Evolutionary conservation across 306 rosid genomes (phyloP).

Genomic region (Delonix regia): DNA sequence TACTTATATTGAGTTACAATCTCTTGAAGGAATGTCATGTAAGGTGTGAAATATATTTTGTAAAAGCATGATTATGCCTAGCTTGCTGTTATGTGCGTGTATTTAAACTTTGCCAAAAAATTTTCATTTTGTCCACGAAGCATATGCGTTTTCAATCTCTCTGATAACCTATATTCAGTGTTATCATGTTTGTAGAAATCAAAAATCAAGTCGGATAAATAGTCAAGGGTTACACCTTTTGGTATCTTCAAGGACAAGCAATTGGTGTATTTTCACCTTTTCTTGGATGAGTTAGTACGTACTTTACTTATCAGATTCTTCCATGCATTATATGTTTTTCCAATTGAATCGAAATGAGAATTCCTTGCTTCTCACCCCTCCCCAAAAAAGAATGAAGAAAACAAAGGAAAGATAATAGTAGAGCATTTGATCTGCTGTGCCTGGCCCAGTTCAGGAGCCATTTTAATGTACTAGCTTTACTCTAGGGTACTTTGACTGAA

Average conservation of each 20-base stretch:
- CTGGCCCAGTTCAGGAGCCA: background rate
- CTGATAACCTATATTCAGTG: conserved; percentile 25
- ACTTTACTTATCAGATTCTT: background rate
- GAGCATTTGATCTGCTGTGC: conserved; percentile 10
- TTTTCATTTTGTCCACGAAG: background rate
- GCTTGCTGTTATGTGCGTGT: conserved; percentile 28
- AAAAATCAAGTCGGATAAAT: background rate
- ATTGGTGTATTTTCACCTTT: background rate
- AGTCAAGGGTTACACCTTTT: background rate
- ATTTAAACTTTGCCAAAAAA: conserved; percentile 21
- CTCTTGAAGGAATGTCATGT: conserved; percentile 34
- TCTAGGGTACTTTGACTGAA: conserved; percentile 3
- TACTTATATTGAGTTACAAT: conserved; percentile 19
- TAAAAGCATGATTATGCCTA: conserved; percentile 29
- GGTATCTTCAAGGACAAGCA: background rate
- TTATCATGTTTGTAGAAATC: conserved; percentile 30
- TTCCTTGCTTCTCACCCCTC: background rate
- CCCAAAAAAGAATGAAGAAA: background rate
- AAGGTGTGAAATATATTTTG: conserved; percentile 34
- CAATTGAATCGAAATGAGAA: background rate
- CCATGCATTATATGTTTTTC: background rate
- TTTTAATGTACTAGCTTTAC: background rate
- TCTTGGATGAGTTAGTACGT: background rate
- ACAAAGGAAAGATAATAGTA: background rate
- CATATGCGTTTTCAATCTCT: conserved; percentile 25